Percentiles rank a stretch among this genome's conserved stretches.
phyloP scores from a whole-genome alignment of 768 basidiomycete species.

The Lanmaoa rubissima region DNA sequence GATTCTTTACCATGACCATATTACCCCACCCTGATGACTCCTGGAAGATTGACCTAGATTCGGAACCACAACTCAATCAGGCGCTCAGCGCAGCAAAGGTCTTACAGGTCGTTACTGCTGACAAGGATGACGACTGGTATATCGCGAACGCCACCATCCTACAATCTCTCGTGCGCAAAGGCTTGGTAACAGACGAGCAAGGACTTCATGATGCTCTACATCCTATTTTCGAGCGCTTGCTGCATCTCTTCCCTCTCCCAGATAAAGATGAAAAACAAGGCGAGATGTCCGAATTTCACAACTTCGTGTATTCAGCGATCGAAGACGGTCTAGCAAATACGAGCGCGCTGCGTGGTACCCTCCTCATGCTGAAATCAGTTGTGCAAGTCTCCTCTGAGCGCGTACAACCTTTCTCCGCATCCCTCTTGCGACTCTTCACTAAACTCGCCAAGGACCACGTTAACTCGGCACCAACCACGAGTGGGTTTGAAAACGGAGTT shows the following conservation, averaged over 20 bases:
- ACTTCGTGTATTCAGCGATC: conserved; percentile 71
- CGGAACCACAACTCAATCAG: conserved; percentile 60
- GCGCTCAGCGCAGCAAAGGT: conserved; percentile 86
- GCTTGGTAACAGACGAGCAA: conserved; percentile 76
- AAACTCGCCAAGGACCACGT: conserved; percentile 89
- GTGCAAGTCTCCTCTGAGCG: conserved; percentile 78
- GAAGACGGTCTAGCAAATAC: conserved; percentile 77
- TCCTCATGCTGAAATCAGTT: conserved; percentile 86
- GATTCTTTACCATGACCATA: neutral
- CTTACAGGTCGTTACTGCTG: conserved; percentile 78
- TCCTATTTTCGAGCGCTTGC: conserved; percentile 78
- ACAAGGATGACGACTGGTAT: conserved; percentile 86
- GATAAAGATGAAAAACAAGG: conserved; percentile 72
- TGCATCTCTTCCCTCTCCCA: conserved; percentile 73
- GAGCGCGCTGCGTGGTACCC: conserved; percentile 69
- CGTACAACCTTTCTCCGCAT: conserved; percentile 72
- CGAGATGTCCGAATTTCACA: conserved; percentile 76
- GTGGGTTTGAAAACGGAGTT: conserved; percentile 57
- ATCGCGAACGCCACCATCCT: conserved; percentile 64
- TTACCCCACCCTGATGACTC: neutral
- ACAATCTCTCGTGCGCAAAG: conserved; percentile 84
- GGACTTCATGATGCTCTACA: conserved; percentile 78
- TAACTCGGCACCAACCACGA: conserved; percentile 45
- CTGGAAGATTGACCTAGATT: conserved; percentile 66
- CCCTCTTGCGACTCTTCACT: conserved; percentile 79